Evolutionary conservation across 2,329 filamentous ascomycete genomes (phyloP).

Genomic region (Colletotrichum nymphaeae): DNA sequence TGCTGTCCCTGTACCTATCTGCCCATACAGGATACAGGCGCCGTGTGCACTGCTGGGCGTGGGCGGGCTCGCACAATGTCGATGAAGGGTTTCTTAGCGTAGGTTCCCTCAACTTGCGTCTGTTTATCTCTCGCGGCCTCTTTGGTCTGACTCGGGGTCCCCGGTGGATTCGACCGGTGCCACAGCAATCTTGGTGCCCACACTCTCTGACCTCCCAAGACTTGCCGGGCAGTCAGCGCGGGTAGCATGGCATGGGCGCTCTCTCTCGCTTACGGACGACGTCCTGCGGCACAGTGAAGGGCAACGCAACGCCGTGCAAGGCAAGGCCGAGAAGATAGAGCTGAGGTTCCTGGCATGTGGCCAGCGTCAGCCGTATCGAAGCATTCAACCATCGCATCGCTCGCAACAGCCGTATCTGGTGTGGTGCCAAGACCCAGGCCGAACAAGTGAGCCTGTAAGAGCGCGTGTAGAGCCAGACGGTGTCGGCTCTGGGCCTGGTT

Average conservation of each 20-base stretch:
- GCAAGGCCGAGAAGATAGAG: neutral
- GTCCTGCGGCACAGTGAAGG: slow-evolving; percentile 14
- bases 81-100: neutral
- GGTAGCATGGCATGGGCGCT: neutral
- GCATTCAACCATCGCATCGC: slow-evolving; percentile 13
- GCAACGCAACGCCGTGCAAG: neutral
- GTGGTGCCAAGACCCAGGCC: slow-evolving; percentile 25
- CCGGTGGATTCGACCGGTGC: slow-evolving; percentile 33
- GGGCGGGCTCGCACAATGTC: slow-evolving; percentile 7
- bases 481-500: slow-evolving; percentile 32
- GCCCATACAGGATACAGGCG: neutral
- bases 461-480: slow-evolving; percentile 22
- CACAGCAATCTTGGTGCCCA: slow-evolving; percentile 33
- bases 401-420: slow-evolving; percentile 23
- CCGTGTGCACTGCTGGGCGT: slow-evolving; percentile 1
- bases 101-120: slow-evolving; percentile 30
- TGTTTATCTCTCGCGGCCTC: slow-evolving; percentile 27
- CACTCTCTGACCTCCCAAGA: slow-evolving; percentile 14
- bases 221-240: slow-evolving; percentile 23
- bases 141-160: slow-evolving; percentile 31
- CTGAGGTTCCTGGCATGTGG: slow-evolving; percentile 23
- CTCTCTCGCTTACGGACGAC: slow-evolving; percentile 11
- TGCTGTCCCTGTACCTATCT: slow-evolving; percentile 3
- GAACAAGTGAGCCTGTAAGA: slow-evolving; percentile 13
- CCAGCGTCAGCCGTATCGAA: slow-evolving; percentile 4